A percentile compares a stretch with the other conserved stretches of the same genome.
Conservation (phyloP, 1,284 basidiomycete genomes). For the Malassezia cuniculi region DNA sequence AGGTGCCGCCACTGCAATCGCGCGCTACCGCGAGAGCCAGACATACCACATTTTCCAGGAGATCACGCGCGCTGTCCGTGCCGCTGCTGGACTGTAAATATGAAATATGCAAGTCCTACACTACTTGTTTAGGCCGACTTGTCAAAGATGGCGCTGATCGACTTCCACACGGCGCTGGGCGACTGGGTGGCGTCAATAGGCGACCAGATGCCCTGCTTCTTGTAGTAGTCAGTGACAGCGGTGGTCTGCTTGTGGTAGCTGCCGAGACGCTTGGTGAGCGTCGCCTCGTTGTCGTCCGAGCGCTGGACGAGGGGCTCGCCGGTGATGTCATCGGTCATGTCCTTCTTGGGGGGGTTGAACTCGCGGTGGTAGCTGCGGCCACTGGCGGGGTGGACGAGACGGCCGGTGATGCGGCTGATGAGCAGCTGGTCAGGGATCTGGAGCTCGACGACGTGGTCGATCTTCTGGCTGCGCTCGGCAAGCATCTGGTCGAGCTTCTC, state of each 20-base stretch:
- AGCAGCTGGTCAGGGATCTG: conserved; percentile 86
- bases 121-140: too few relatives aligned
- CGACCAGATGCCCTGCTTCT: conserved; percentile 55
- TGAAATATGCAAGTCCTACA: too few relatives aligned
- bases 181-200: conserved; percentile 86
- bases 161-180: conserved; percentile 80
- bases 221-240: conserved; percentile 95
- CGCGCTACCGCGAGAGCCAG: conserved; percentile 28
- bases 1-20: conserved; percentile 13
- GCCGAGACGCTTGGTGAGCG: conserved; percentile 70
- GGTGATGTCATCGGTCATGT: conserved; percentile 80
- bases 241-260: conserved; percentile 86
- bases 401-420: conserved; percentile 91
- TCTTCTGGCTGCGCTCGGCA: conserved; percentile 58
- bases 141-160: conserved; percentile 50
- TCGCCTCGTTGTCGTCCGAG: conserved; percentile 54
- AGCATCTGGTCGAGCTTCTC: conserved; percentile 93
- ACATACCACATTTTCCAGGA: conserved; percentile 41
- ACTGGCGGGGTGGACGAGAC: conserved; percentile 76
- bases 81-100: too few relatives aligned
- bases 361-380: conserved; percentile 89
- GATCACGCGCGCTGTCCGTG: conserved; percentile 23
- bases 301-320: conserved; percentile 71
- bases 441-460: conserved; percentile 83
- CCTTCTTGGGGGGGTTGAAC: conserved; percentile 91